These are phyloP conservation scores for Plantago lanceolata DNA, from an alignment of 305 asterid genomes.

Conservation along the genomic window DNA sequence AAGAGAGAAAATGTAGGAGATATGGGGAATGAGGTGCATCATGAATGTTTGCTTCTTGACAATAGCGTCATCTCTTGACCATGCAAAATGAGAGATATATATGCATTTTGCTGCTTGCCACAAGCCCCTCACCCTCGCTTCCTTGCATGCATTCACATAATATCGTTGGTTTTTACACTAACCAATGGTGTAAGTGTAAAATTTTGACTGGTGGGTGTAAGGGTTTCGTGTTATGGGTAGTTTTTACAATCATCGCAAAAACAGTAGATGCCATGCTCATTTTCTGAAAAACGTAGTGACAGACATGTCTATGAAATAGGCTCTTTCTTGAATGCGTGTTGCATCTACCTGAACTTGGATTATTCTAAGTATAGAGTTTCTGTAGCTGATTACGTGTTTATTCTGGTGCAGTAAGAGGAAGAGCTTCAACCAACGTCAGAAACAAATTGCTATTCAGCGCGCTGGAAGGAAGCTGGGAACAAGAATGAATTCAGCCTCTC, in stretches of 20 bases:
- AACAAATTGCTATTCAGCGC: conserved; percentile 53
- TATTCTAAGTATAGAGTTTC: neutral
- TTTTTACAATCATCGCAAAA: neutral
- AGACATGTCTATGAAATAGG: neutral
- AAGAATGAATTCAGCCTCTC: conserved; percentile 36
- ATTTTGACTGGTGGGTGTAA: neutral
- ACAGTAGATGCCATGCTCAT: neutral
- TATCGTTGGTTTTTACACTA: too few relatives aligned
- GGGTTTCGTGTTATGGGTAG: neutral
- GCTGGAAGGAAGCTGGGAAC: conserved; percentile 60
- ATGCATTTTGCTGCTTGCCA: too few relatives aligned
- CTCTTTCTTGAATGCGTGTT: conserved; percentile 5
- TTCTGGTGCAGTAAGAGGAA: conserved; percentile 60
- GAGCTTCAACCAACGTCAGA: conserved; percentile 51
- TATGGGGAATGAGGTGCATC: neutral
- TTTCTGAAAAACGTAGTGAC: neutral
- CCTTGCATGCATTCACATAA: too few relatives aligned
- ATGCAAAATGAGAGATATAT: too few relatives aligned
- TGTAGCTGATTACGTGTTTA: conserved; percentile 14
- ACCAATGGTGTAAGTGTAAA: too few relatives aligned
- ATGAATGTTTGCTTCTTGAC: neutral
- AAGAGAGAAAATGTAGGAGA: too few relatives aligned
- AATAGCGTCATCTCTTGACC: too few relatives aligned
- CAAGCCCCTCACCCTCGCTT: too few relatives aligned
- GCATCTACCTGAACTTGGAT: conserved; percentile 1